Conservation (phyloP, 768 basidiomycete species). For the Naganishia friedmannii region DNA sequence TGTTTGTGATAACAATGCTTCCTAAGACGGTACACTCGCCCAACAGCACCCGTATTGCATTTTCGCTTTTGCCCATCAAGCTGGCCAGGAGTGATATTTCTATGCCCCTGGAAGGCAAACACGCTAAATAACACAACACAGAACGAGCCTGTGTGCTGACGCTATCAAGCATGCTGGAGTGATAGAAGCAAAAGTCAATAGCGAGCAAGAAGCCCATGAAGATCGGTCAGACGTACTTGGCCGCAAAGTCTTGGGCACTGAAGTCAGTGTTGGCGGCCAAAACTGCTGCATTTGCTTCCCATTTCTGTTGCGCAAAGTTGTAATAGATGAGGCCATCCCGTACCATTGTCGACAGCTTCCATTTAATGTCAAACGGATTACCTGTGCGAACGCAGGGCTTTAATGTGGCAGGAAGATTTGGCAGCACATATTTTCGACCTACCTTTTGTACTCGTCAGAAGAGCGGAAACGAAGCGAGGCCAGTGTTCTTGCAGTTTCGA, state of each 20-base stretch:
- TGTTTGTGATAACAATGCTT: constrained; percentile 9
- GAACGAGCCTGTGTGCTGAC: constrained; percentile 9
- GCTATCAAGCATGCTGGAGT: constrained; percentile 1
- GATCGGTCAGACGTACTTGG: not conserved
- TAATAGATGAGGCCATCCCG: constrained; percentile 8
- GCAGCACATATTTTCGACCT: not conserved
- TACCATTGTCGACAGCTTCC: constrained; percentile 6
- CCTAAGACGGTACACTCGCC: constrained; percentile 15
- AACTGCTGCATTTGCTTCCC: constrained; percentile 10
- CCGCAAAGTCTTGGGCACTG: constrained; percentile 16
- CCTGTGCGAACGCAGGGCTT: not conserved
- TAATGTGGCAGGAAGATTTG: not conserved
- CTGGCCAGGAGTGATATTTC: constrained; percentile 14
- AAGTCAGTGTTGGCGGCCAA: not conserved
- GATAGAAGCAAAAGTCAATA: not conserved
- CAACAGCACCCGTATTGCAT: not conserved
- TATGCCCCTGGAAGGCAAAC: constrained; percentile 37
- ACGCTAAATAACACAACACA: constrained; percentile 34
- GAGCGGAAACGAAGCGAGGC: not conserved
- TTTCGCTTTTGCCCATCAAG: constrained; percentile 10
- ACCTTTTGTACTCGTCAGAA: not conserved
- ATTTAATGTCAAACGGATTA: constrained; percentile 12
- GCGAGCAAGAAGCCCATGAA: too few relatives aligned
- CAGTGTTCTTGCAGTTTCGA: not conserved
- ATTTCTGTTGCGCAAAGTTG: constrained; percentile 9